These are phyloP conservation scores for Chrysopogon serrulatus DNA, from an alignment of 176 grass and related monocot genomes.

Conservation along the genomic window DNA sequence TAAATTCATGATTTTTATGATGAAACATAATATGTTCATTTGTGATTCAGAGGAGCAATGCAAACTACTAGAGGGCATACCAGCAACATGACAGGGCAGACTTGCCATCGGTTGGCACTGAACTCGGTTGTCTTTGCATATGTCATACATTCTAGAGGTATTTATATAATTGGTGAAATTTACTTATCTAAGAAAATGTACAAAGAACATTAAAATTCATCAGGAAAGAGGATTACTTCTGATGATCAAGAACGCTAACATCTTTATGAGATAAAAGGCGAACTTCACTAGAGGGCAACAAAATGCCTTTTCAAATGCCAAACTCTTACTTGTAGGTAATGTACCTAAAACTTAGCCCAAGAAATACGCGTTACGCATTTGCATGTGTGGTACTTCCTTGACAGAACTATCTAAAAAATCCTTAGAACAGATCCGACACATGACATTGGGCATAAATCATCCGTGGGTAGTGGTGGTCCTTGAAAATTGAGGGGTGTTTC, in stretches of 20 bases:
- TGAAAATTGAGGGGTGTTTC: too few species aligned
- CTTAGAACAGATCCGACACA: conserved; percentile 69
- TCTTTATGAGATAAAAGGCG: conserved; percentile 77
- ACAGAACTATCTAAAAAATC: conserved; percentile 39
- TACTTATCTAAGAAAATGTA: neutral
- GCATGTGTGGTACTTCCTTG: conserved; percentile 47
- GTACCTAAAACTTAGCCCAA: conserved; percentile 76
- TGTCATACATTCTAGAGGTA: conserved; percentile 33
- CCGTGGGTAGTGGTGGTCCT: conserved; percentile 50
- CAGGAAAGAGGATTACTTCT: conserved; percentile 62
- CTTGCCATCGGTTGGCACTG: conserved; percentile 18
- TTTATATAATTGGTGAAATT: conserved; percentile 19
- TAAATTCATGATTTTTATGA: neutral
- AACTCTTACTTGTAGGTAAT: conserved; percentile 54
- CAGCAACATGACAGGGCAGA: conserved; percentile 36
- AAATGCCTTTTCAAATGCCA: conserved; percentile 65
- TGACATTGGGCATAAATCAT: conserved; percentile 63
- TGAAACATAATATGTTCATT: neutral
- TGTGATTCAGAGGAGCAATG: neutral
- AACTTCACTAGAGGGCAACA: conserved; percentile 57
- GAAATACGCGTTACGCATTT: conserved; percentile 37
- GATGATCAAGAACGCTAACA: conserved; percentile 25
- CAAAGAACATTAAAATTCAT: neutral
- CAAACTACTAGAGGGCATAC: conserved; percentile 11
- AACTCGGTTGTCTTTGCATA: too few species aligned